Evolutionary conservation across 345 rosid species (phyloP), one percentile per base, ranked within the genome.

Genomic region (Euphorbia tirucalli): DNA sequence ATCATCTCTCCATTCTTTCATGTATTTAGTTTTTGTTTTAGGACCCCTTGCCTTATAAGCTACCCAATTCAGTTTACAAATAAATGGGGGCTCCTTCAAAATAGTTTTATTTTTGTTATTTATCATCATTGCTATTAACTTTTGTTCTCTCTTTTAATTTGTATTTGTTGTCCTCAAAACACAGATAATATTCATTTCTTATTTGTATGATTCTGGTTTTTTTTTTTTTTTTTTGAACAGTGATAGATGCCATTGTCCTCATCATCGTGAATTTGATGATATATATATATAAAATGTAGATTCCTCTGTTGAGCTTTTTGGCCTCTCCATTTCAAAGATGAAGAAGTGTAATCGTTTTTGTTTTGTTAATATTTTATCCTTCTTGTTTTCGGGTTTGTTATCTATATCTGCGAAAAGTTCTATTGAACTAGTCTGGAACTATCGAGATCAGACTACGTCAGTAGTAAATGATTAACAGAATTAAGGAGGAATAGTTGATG

Each of bases 1-100:
- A 70, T n/a, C n/a, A n/a, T n/a, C n/a, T 69, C 74, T 80, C 83
- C 76, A 90, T 93, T 93, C 96, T 88, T 93, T 91, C 69, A 77
- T 93, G 96, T 93, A 91, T 75, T 82, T 93, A 88, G 85, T 83
- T 84, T 87, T 70, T 79, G 81, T 77, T 69, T 71, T 66, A 66
- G 81, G 77, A 30, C 79, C 82, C 85, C 75, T 9, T 67, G 39
- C 46, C 60, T 73, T 50, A 14, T 22, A 56, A 37, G 24, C 41
- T 64, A 48, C 54, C 60, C 46, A 44, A 63, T 69, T 78, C 76
- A 64, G 82, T 75, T 82, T 75, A 67, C 24, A 67, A 91, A 86
- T 85, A 88, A 91, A 81, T 63, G 22, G 83, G 87, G 87, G 87
- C 71, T 72, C 60, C 80, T 35, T 64, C n/a, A 75, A 76, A 62